A percentile compares a stretch with the other conserved stretches of the same genome.
Evolutionary conservation across 2,329 filamentous ascomycete species (phyloP).

Genomic region (Cercospora brassicicola): DNA sequence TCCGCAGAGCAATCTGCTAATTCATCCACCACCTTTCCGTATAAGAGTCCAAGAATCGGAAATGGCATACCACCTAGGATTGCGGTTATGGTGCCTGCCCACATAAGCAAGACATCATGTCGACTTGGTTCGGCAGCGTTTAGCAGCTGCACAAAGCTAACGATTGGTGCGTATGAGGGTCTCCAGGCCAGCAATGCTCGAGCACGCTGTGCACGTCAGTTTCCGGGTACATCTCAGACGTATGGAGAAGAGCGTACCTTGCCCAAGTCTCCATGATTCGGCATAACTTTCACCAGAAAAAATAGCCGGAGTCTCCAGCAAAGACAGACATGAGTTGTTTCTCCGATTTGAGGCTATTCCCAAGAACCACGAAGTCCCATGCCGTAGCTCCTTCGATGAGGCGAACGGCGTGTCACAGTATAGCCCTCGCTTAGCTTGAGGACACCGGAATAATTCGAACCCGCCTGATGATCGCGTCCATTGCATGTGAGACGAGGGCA

Average conservation of each 20-base stretch:
- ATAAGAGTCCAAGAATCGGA: background rate
- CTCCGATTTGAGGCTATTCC: background rate
- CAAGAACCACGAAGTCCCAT: background rate
- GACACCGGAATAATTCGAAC: background rate
- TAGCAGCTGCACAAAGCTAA: background rate
- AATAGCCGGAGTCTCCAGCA: background rate
- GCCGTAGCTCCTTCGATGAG: background rate
- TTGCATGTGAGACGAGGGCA: background rate
- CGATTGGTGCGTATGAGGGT: background rate
- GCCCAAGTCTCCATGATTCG: background rate
- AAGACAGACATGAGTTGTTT: background rate
- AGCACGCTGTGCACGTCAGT: background rate
- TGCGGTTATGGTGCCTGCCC: background rate
- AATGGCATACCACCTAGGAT: slow-evolving; percentile 3
- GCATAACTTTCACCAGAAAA: background rate
- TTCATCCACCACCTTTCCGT: slow-evolving; percentile 5
- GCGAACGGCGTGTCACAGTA: background rate
- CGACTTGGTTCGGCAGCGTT: slow-evolving; percentile 3
- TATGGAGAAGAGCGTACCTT: background rate
- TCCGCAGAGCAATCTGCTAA: slow-evolving; percentile 3
- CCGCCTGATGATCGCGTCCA: background rate
- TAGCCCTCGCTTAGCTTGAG: background rate
- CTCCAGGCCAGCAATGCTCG: slow-evolving; percentile 7
- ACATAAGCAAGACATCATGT: slow-evolving; percentile 8
- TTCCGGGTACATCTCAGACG: background rate